Evolutionary conservation across 257 asterid species (phyloP).

Genomic region (Capsicum rhomboideum): DNA sequence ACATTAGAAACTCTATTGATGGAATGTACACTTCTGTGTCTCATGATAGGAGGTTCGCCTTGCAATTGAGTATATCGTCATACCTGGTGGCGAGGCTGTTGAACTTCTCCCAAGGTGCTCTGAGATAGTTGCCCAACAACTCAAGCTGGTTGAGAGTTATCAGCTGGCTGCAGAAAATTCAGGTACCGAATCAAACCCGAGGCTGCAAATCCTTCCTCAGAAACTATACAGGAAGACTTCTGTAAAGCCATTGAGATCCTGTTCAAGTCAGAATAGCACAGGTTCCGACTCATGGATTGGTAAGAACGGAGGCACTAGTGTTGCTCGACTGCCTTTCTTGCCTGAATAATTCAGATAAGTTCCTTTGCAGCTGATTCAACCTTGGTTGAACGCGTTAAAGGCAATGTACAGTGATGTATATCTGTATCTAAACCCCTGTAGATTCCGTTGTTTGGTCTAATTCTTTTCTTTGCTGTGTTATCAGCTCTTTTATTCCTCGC

Average conservation of each 20-base stretch:
- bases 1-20: neutral
- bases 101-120: slow-evolving; percentile 97
- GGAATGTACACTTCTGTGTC: neutral
- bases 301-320: slow-evolving; percentile 25
- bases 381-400: slow-evolving; percentile 25
- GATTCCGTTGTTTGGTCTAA: neutral
- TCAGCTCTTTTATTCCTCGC: neutral
- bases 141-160: slow-evolving; percentile 82
- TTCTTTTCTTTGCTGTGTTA: neutral
- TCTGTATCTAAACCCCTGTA: neutral
- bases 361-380: slow-evolving; percentile 6
- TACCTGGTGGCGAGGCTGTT: slow-evolving; percentile 94
- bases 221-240: slow-evolving; percentile 36
- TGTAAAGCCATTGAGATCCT: slow-evolving; percentile 3
- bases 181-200: slow-evolving; percentile 77
- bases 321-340: slow-evolving; percentile 54
- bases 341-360: slow-evolving; percentile 36
- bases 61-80: slow-evolving; percentile 93
- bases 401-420: slow-evolving; percentile 36
- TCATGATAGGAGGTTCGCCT: slow-evolving; percentile 73
- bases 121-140: slow-evolving; percentile 82
- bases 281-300: slow-evolving; percentile 11
- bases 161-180: slow-evolving; percentile 78
- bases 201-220: slow-evolving; percentile 89
- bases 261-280: slow-evolving; percentile 18